These are phyloP conservation scores for Hypholoma sublateritium DNA, from an alignment of 768 basidiomycete species.

Conservation along the genomic window DNA sequence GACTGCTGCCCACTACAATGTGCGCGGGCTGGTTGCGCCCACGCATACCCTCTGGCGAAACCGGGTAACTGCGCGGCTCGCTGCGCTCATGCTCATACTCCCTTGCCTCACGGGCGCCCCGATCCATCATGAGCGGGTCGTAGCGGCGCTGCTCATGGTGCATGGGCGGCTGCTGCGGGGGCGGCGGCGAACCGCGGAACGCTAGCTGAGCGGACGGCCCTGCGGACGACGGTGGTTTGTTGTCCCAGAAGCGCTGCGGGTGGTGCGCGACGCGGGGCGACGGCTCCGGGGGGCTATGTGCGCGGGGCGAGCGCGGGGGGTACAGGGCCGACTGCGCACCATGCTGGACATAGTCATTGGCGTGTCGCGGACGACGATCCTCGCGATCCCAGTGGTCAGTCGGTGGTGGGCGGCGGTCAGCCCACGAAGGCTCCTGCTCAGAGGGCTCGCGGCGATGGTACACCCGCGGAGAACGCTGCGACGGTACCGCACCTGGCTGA, in stretches of 20 bases:
- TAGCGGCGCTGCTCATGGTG: constrained; percentile 55
- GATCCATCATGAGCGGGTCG: constrained; percentile 49
- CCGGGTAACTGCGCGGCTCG: constrained; percentile 34
- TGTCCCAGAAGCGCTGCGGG: constrained; percentile 56
- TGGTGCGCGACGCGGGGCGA: constrained; percentile 56
- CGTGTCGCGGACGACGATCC: constrained; percentile 43
- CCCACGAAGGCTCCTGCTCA: constrained; percentile 4
- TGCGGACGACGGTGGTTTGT: constrained; percentile 44
- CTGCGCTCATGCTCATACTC: constrained; percentile 46
- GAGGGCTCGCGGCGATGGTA: constrained; percentile 9
- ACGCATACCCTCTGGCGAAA: constrained; percentile 45
- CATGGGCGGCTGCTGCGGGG: constrained; percentile 25
- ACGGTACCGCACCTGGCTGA: constrained; percentile 40
- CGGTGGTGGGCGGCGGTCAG: constrained; percentile 1
- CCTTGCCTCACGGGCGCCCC: neutral
- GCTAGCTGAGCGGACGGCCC: constrained; percentile 27
- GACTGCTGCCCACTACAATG: constrained; percentile 31
- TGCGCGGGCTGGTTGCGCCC: constrained; percentile 32
- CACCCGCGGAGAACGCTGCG: constrained; percentile 59
- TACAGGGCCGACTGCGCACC: constrained; percentile 28
- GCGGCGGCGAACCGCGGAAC: constrained; percentile 31
- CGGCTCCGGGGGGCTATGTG: constrained; percentile 54
- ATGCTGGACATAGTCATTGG: constrained; percentile 40
- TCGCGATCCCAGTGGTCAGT: constrained; percentile 47
- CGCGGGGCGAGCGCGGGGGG: constrained; percentile 40